Percentiles rank a stretch among this genome's conserved stretches.
These are phyloP conservation scores for Russula earlei DNA, from an alignment of 768 basidiomycete species.

Conservation along the genomic window DNA sequence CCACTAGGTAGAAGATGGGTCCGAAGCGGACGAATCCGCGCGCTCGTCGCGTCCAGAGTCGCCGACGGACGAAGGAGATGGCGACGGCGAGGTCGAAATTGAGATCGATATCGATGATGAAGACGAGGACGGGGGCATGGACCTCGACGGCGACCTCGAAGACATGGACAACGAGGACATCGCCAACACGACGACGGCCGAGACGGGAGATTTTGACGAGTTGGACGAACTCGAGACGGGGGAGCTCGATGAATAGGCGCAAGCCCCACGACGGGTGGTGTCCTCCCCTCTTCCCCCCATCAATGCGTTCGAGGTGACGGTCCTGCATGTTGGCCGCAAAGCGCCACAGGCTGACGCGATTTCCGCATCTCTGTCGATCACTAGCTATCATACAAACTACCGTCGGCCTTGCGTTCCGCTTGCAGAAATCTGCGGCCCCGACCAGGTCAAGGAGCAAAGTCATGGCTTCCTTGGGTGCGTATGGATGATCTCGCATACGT, in stretches of 20 bases:
- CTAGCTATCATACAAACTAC: background rate
- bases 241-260: conserved; percentile 8
- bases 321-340: background rate
- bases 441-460: background rate
- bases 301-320: background rate
- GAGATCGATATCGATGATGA: conserved; percentile 40
- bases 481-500: too few species aligned
- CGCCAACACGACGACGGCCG: conserved; percentile 11
- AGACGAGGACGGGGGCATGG: conserved; percentile 41
- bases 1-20: conserved; percentile 30
- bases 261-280: background rate
- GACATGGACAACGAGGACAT: conserved; percentile 18
- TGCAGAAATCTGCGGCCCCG: background rate
- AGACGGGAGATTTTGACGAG: conserved; percentile 9
- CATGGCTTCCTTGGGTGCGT: too few species aligned
- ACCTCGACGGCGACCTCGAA: conserved; percentile 35
- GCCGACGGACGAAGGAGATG: conserved; percentile 29
- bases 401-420: too few species aligned
- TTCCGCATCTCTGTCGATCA: background rate
- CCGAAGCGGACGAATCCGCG: conserved; percentile 34
- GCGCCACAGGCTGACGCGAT: background rate
- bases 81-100: conserved; percentile 28
- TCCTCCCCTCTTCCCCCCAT: background rate
- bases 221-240: conserved; percentile 10
- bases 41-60: conserved; percentile 31